These are phyloP conservation scores for Euphrasia arctica DNA, from an alignment of 305 asterid genomes.

Conservation along the genomic window DNA sequence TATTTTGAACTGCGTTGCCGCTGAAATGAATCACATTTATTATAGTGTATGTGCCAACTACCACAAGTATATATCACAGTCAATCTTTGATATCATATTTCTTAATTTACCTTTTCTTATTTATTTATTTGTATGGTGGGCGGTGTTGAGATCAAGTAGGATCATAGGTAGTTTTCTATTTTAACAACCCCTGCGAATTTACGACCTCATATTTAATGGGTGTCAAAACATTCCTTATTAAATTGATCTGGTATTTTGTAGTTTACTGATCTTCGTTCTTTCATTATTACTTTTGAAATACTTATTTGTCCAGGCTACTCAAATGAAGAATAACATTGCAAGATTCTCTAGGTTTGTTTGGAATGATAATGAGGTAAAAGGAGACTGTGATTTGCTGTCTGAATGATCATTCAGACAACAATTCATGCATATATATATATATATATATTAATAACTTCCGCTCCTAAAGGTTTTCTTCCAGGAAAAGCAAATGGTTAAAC, in stretches of 20 bases:
- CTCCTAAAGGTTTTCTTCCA: slow-evolving; percentile 25
- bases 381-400: slow-evolving; percentile 16
- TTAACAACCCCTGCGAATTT: neutral
- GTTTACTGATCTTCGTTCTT: slow-evolving; percentile 2
- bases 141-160: neutral
- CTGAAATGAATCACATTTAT: neutral
- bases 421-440: neutral
- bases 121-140: neutral
- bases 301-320: slow-evolving; percentile 63
- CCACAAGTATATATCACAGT: slow-evolving; percentile 16
- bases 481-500: slow-evolving; percentile 53
- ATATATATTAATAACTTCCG: slow-evolving; percentile 17
- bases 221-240: neutral
- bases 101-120: neutral
- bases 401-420: neutral
- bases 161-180: neutral
- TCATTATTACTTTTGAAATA: neutral
- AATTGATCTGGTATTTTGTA: neutral
- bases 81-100: slow-evolving; percentile 2
- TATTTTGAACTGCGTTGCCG: slow-evolving; percentile 9
- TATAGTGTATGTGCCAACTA: neutral
- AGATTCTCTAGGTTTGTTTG: slow-evolving; percentile 94
- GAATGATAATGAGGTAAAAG: slow-evolving; percentile 80
- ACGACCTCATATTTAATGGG: neutral
- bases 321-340: slow-evolving; percentile 67